phyloP scores from a whole-genome alignment of 2,329 filamentous ascomycete genomes.

The Aureobasidium namibiae region DNA sequence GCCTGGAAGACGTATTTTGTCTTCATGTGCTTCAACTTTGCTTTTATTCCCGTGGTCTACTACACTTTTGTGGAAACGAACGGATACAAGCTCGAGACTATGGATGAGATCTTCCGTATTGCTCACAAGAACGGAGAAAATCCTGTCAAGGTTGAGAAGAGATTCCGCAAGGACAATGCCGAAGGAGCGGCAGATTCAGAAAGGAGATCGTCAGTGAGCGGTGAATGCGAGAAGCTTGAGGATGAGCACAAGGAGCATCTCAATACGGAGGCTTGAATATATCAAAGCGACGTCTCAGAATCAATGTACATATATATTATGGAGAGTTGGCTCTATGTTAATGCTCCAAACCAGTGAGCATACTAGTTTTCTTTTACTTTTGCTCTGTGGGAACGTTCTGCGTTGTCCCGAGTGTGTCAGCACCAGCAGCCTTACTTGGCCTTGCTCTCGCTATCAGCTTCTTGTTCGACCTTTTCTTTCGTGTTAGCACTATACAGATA shows the following conservation, averaged over 20 bases:
- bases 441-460: too few species aligned
- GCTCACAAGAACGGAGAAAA: slow-evolving; percentile 24
- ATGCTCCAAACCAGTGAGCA: too few species aligned
- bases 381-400: too few species aligned
- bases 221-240: neutral
- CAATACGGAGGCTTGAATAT: neutral
- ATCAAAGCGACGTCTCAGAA: neutral
- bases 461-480: too few species aligned
- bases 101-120: slow-evolving; percentile 23
- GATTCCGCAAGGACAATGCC: slow-evolving; percentile 16
- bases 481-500: too few species aligned
- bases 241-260: neutral
- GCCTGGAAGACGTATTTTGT: slow-evolving; percentile 53
- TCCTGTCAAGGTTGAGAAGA: slow-evolving; percentile 21
- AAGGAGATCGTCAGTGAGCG: neutral
- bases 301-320: too few species aligned
- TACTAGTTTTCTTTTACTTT: too few species aligned
- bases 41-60: slow-evolving; percentile 43
- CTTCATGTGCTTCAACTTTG: slow-evolving; percentile 54
- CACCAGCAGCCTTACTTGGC: too few species aligned
- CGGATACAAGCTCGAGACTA: slow-evolving; percentile 22
- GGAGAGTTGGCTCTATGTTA: too few species aligned
- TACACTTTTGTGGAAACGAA: slow-evolving; percentile 21
- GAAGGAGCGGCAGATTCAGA: neutral
- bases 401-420: too few species aligned